A percentile compares a stretch with the other conserved stretches of the same genome.
Evolutionary conservation across 2,329 filamentous ascomycete genomes (phyloP).

Genomic region (Alternaria consortialis): DNA sequence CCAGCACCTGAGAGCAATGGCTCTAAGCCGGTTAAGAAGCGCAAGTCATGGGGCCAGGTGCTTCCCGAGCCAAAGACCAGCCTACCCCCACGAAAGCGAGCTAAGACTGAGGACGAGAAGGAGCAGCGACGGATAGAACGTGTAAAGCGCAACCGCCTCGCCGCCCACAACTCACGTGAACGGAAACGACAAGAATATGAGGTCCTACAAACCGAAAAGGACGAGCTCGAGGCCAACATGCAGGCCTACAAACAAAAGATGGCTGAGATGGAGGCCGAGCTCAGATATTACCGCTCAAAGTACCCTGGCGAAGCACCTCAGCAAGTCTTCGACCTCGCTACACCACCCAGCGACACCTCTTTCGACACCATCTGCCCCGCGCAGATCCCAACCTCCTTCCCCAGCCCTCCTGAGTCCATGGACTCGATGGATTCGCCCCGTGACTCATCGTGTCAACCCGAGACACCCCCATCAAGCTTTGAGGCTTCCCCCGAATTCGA

Average conservation of each 20-base stretch:
- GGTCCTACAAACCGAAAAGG: conserved; percentile 73
- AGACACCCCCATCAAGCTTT: conserved; percentile 51
- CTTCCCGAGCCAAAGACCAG: conserved; percentile 97
- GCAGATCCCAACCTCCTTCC: conserved; percentile 45
- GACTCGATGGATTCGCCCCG: conserved; percentile 52
- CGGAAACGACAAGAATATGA: conserved; percentile 92
- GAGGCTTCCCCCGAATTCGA: conserved; percentile 71
- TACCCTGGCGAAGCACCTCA: conserved; percentile 42
- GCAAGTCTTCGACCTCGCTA: conserved; percentile 31
- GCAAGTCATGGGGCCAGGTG: conserved; percentile 98
- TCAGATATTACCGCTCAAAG: conserved; percentile 50
- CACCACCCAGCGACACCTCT: conserved; percentile 30
- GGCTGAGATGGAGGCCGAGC: conserved; percentile 60
- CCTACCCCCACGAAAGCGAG: conserved; percentile 92
- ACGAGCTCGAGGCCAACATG: conserved; percentile 70
- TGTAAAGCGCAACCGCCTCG: conserved; percentile 93
- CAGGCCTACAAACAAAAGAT: conserved; percentile 62
- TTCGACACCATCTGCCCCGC: conserved; percentile 49
- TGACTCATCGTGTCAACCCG: conserved; percentile 50
- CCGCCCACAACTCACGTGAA: conserved; percentile 95
- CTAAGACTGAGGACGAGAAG: conserved; percentile 98
- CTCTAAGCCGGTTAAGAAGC: conserved; percentile 80
- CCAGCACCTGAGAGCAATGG: conserved; percentile 33
- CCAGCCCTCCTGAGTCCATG: conserved; percentile 50
- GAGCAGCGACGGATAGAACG: conserved; percentile 97